Base-by-base conservation (phyloP, 768 basidiomycete genomes). In the Melanogaster broomeanus region DNA sequence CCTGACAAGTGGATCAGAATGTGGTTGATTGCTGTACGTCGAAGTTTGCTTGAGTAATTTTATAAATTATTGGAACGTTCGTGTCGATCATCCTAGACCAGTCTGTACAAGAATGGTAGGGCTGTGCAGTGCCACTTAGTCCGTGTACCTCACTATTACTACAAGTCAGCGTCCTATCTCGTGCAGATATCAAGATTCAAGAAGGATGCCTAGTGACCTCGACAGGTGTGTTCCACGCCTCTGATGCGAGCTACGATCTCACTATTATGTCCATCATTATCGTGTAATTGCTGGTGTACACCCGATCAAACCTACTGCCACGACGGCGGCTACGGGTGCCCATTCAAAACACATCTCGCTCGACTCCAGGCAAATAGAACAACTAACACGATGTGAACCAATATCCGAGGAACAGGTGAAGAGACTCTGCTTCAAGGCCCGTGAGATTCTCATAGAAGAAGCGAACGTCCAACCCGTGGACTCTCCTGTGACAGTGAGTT, bases 401-500 rank as follows among this genome's bases (percentile, higher is more conserved):
- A 95, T 99, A 62, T 90, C 93, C 24, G 96, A 99, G 70, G 89
- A 92, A 53, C 87, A 96, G 61, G 97, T 99, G 58, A 98, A 97
- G 67, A 80, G 89, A 59, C 80, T 99, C 8, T 99, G 96, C 72
- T 77, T 94, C 61, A 98, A 97, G 66, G 97, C 97, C 22, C 82
- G 94, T 51, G 97, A 98, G 74, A 95, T 98, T 50, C 76, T 98
- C 28, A 92, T 98, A 61, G 96, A 98, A 72, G 96, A 98, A 72
- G 96, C 90, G 3, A 99, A 99, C 67, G 94, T 99, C 2, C 95
- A 98, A 68, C 83, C 87, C 58, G 90, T 98, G 30, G 95, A 98
- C 73, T 87, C 93, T 40, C 96, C 96, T 13, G 94, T 98, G 13
- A 98, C 96, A 61, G 94, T 87, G 73, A 72, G 84, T 74, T 44